Evolutionary conservation across 2,329 filamentous ascomycete genomes (phyloP).

Genomic region (Sporothrix brunneoviolacea): DNA sequence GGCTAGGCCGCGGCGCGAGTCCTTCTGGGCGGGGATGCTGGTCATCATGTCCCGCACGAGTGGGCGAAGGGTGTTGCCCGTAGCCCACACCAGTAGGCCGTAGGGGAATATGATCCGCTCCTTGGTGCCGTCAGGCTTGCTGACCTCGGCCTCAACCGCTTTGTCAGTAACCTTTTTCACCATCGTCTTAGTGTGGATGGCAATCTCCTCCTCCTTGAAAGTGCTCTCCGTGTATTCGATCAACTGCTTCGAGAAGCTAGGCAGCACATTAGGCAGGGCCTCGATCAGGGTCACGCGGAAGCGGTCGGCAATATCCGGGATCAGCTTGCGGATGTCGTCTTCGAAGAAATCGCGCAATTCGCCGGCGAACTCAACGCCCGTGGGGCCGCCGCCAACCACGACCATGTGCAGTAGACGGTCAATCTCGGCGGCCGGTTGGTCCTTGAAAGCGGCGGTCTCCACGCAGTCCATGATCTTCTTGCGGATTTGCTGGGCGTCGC

Average conservation of each 20-base stretch:
- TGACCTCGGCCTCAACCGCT: constrained; percentile 83
- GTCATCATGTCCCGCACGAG: constrained; percentile 86
- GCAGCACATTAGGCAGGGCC: constrained; percentile 90
- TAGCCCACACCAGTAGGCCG: constrained; percentile 95
- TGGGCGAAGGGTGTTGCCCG: constrained; percentile 86
- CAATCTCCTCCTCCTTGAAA: constrained; percentile 97
- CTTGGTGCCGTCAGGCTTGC: constrained; percentile 78
- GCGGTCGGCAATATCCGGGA: constrained; percentile 88
- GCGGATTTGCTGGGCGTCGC: constrained; percentile 89
- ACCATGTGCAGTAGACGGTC: constrained; percentile 98
- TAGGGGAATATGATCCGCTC: constrained; percentile 77
- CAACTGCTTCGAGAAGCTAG: constrained; percentile 97
- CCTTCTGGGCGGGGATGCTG: constrained; percentile 89
- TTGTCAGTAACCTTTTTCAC: constrained; percentile 95
- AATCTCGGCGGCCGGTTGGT: constrained; percentile 79
- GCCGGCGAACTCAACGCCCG: constrained; percentile 95
- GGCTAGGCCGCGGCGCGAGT: constrained; percentile 86
- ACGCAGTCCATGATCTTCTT: constrained; percentile 99
- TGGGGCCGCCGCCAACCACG: constrained; percentile 86
- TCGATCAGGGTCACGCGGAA: constrained; percentile 98
- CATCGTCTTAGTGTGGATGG: constrained; percentile 97
- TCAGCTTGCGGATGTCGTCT: constrained; percentile 94
- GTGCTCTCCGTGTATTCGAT: constrained; percentile 99
- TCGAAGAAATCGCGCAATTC: constrained; percentile 99
- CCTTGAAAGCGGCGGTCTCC: constrained; percentile 97